Base-by-base conservation (phyloP, 805 yeast genomes). In the Barnettozyma pratensis region DNA sequence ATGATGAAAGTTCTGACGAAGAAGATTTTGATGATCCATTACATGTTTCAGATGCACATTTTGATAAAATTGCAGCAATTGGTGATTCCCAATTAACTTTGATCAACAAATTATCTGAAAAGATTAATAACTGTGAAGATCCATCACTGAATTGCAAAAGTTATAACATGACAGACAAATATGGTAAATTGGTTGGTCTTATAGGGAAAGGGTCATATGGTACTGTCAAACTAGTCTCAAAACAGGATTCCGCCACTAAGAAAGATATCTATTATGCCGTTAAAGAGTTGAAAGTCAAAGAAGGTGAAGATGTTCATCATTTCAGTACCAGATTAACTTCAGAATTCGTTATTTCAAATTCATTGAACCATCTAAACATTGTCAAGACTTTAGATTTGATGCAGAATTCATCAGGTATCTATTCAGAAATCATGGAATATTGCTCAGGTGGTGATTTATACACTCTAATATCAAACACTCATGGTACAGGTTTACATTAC, bases 161-260 rank as follows among this genome's bases (percentile, higher is more conserved):
- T 51, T 60, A 68, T 35, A 70, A 65, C 4, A 59, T 77, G 25
- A 59, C 65, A 7, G 69, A 69, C 30, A 78, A 73, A 54, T 79
- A 78, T 54, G 84, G 84, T 31, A 72, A 68, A 47, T 68, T 75
- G 27, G 67, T 72, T 47, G 81, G 81, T 7, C 65, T 79, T 39
- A 79, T 81, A 55, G 99, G 99, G 44, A 94, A 94, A 65, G 99
- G 99, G 54, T 97, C 99, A 0, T 94, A 94, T 71, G 99, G 99
- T 53, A 97, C 90, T 63, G 99, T 94, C 35, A 78, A 97, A 53
- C 73, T 94, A 46, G 98, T 94, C 11, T 97, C 94, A 63, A 92
- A 91, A 72, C 76, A 73, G 46, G 99, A 94, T 67, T 85, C 94
- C 1, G 96, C 96, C 46, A 69, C 64, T 6, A 59, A 64, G 36